Evolutionary conservation across 495 filamentous ascomycete genomes (phyloP).

Genomic region (Aspergillus indologenus): DNA sequence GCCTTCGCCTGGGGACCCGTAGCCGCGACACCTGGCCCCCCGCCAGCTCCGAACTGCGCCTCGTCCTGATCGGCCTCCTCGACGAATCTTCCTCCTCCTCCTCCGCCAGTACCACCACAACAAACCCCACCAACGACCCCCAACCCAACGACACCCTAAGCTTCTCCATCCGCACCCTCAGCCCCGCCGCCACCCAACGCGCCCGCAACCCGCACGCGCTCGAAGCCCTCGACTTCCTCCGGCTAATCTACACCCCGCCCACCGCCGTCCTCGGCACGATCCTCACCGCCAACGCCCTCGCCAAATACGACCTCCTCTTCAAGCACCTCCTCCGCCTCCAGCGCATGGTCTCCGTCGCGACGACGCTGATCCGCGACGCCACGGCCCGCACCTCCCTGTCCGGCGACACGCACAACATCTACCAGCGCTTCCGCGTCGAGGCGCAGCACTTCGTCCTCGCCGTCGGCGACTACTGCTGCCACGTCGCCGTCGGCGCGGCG

Average conservation of each 20-base stretch:
- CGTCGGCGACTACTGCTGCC: constrained; percentile 71
- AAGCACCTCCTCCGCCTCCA: constrained; percentile 70
- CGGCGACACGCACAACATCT: constrained; percentile 41
- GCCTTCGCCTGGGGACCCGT: constrained; percentile 62
- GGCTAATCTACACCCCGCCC: constrained; percentile 80
- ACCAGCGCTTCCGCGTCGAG: constrained; percentile 66
- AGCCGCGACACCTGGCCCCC: constrained; percentile 83
- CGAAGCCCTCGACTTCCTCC: constrained; percentile 86
- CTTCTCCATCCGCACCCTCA: constrained; percentile 82
- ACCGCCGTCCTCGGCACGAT: constrained; percentile 61
- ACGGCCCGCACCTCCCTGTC: constrained; percentile 39
- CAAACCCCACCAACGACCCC: constrained; percentile 53
- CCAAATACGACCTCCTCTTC: constrained; percentile 83
- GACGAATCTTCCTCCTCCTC: constrained; percentile 71
- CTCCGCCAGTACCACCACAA: constrained; percentile 81
- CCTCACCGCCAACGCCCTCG: constrained; percentile 62
- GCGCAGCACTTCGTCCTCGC: constrained; percentile 72
- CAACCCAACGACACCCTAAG: constrained; percentile 77
- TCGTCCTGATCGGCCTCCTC: constrained; percentile 84
- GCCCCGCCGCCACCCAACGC: constrained; percentile 67
- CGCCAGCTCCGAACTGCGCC: constrained; percentile 82
- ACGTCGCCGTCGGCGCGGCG: constrained; percentile 64
- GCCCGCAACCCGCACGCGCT: constrained; percentile 76
- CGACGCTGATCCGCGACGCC: constrained; percentile 63
- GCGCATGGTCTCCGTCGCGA: constrained; percentile 76